Conservation (phyloP, 1,139 yeast genomes). For the Taphrina wiesneri region DNA sequence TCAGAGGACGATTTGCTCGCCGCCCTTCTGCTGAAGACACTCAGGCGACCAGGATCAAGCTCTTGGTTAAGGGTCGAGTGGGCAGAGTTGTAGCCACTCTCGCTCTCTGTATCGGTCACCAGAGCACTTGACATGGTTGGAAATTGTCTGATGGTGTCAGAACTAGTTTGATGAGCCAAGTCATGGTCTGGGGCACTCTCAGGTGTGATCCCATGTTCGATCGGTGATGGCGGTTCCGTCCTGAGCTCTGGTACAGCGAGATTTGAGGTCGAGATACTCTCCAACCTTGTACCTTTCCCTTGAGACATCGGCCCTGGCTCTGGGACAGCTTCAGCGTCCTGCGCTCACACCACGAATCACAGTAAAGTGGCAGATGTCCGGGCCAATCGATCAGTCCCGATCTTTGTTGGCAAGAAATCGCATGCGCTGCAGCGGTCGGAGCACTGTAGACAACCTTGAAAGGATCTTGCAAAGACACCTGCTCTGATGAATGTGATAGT, state of each 20-base stretch:
- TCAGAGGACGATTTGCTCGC: conserved; percentile 26
- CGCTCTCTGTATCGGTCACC: conserved; percentile 21
- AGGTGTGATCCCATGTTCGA: neutral
- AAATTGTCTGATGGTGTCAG: conserved; percentile 1
- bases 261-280: neutral
- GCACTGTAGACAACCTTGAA: too few species aligned
- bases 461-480: too few species aligned
- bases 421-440: too few species aligned
- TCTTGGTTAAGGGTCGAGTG: neutral
- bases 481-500: too few species aligned
- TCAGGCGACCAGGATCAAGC: conserved; percentile 20
- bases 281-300: neutral
- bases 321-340: too few species aligned
- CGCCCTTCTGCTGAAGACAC: conserved; percentile 29
- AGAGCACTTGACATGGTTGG: conserved; percentile 9
- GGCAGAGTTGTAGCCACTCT: neutral
- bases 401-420: too few species aligned
- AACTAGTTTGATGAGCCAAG: neutral
- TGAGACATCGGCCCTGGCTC: neutral
- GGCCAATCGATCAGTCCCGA: too few species aligned
- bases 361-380: too few species aligned
- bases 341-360: too few species aligned
- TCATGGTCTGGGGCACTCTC: neutral
- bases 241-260: conserved; percentile 18
- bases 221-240: conserved; percentile 27